Conservation (phyloP, 2,329 filamentous ascomycete species). For the Claviceps purpurea region DNA sequence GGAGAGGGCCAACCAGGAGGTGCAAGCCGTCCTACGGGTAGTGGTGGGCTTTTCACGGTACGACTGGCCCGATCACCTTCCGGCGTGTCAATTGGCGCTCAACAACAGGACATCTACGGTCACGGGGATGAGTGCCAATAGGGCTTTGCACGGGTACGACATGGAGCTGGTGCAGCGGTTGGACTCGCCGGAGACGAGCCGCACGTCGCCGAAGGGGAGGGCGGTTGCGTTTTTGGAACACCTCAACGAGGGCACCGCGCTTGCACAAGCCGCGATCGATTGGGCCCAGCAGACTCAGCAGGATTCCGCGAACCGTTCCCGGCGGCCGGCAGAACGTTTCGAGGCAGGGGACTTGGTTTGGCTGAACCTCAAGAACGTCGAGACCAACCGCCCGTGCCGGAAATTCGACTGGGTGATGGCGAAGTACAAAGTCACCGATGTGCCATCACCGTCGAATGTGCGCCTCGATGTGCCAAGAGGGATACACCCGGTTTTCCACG, state of each 20-base stretch:
- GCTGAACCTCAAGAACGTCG: too few species aligned
- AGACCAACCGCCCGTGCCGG: too few species aligned
- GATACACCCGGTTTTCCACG: too few species aligned
- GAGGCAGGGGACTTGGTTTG: too few species aligned
- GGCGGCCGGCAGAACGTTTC: too few species aligned
- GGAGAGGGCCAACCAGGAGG: background rate
- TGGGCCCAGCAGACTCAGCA: background rate
- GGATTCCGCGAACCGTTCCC: background rate
- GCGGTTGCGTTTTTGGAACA: background rate
- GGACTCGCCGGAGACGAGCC: background rate
- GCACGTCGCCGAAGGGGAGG: background rate
- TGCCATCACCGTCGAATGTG: too few species aligned
- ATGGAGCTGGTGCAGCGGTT: background rate
- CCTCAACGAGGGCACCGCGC: too few species aligned
- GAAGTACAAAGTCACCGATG: too few species aligned
- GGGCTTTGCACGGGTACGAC: background rate
- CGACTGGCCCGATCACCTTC: background rate
- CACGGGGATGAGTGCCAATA: background rate
- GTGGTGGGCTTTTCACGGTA: background rate
- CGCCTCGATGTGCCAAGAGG: too few species aligned
- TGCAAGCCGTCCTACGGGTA: background rate
- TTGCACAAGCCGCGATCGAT: background rate
- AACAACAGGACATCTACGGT: background rate
- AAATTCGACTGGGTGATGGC: too few species aligned
- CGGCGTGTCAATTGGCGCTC: background rate